Evolutionary conservation across 371 early-diverging fungal species (phyloP).

Genomic region (Mortierella sp.): DNA sequence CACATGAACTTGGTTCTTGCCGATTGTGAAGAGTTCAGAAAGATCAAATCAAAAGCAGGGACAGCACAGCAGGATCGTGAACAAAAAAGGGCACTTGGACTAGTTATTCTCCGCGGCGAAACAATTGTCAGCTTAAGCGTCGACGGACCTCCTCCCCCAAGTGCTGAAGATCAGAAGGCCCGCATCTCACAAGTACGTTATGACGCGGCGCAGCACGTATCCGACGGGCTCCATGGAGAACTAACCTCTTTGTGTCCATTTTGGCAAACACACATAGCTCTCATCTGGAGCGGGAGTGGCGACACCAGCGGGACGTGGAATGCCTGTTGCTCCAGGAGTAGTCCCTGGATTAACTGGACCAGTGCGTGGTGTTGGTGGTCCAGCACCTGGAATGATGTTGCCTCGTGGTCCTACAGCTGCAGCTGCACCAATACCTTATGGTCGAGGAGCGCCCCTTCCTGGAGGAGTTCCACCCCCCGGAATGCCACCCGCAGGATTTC

Average conservation of each 20-base stretch:
- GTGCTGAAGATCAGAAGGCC: conserved; percentile 65
- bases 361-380: conserved; percentile 93
- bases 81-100: conserved; percentile 91
- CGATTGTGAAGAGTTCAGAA: conserved; percentile 97
- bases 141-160: conserved; percentile 93
- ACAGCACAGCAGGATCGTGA: conserved; percentile 56
- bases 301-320: conserved; percentile 90
- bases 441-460: conserved; percentile 69
- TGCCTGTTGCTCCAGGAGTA: conserved; percentile 79
- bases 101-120: conserved; percentile 96
- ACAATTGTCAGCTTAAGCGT: conserved; percentile 90
- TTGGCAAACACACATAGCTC: conserved; percentile 30
- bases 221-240: too few relatives aligned
- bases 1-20: conserved; percentile 98
- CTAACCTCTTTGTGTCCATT: not conserved
- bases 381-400: conserved; percentile 86
- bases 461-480: conserved; percentile 51
- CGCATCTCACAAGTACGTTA: conserved; percentile 55
- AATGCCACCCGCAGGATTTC: conserved; percentile 63
- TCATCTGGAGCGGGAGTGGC: conserved; percentile 80
- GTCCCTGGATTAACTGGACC: conserved; percentile 85
- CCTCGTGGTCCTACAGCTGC: conserved; percentile 60
- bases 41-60: conserved; percentile 74
- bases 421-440: conserved; percentile 81
- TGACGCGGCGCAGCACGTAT: too few relatives aligned